Conservation (phyloP, 73 alveolate species). For the Tetrahymena borealis region DNA sequence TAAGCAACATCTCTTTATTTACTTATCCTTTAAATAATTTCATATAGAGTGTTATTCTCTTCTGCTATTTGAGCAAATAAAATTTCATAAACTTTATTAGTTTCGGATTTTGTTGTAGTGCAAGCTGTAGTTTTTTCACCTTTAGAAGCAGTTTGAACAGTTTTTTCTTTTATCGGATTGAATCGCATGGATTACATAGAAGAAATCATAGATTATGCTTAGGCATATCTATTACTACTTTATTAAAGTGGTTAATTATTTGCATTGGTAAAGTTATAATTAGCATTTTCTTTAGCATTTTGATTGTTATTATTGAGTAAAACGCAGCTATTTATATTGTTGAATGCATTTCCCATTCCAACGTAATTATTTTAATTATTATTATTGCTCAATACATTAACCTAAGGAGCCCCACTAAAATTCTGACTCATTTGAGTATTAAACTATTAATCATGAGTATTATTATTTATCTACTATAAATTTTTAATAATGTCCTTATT, state of each 20-base stretch:
- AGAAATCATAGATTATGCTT: not conserved
- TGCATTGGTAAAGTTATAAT: not conserved
- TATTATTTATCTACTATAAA: not conserved
- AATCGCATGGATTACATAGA: not conserved
- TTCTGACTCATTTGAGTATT: not conserved
- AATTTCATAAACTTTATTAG: not conserved
- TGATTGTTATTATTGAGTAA: not conserved
- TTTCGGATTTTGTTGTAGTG: not conserved
- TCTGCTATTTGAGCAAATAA: not conserved
- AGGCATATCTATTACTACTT: not conserved
- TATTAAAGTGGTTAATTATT: not conserved
- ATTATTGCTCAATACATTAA: not conserved
- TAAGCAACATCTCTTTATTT: not conserved
- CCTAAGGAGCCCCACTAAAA: not conserved
- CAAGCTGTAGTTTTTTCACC: not conserved
- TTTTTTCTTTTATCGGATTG: not conserved
- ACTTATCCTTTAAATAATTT: not conserved
- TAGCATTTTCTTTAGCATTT: not conserved
- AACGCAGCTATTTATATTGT: not conserved
- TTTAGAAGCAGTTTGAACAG: not conserved
- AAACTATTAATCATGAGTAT: not conserved
- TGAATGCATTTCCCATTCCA: not conserved
- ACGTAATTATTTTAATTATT: not conserved
- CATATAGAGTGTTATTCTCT: not conserved
- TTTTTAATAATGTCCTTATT: not conserved